A percentile compares a stretch with the other conserved stretches of the same genome.
Evolutionary conservation across 768 basidiomycete species (phyloP).

Genomic region (Lenzites betulinus): DNA sequence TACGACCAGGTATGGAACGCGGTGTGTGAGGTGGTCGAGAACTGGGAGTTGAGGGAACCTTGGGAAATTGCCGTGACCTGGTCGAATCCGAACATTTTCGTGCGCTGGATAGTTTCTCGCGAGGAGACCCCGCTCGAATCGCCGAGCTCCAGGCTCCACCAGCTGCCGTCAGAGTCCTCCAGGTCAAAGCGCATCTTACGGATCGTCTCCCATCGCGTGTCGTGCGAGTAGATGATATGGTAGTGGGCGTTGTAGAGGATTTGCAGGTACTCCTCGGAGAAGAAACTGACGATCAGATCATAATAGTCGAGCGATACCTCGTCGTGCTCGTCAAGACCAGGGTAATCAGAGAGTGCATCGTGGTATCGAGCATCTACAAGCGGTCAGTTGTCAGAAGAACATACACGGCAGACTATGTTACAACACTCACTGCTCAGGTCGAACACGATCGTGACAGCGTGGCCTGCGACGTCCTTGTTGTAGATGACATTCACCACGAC

Average conservation of each 20-base stretch:
- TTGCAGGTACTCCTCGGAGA: slow-evolving; percentile 30
- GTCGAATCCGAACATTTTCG: slow-evolving; percentile 31
- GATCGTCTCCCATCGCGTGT: slow-evolving; percentile 19
- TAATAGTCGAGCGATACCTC: slow-evolving; percentile 22
- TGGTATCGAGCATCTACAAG: slow-evolving; percentile 5
- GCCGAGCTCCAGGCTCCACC: slow-evolving; percentile 14
- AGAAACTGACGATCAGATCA: slow-evolving; percentile 25
- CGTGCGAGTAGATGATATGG: slow-evolving; percentile 26
- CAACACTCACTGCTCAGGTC: slow-evolving; percentile 27
- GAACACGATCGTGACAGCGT: slow-evolving; percentile 26
- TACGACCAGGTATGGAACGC: slow-evolving; percentile 20
- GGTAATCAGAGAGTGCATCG: slow-evolving; percentile 9
- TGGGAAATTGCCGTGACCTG: slow-evolving; percentile 31
- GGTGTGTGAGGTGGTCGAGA: slow-evolving; percentile 20
- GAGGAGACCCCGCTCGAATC: neutral
- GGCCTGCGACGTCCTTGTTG: slow-evolving; percentile 23
- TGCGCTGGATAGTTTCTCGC: slow-evolving; percentile 23
- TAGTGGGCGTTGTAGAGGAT: slow-evolving; percentile 29
- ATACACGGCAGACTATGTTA: neutral
- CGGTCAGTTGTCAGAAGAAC: too few species aligned
- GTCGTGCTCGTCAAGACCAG: slow-evolving; percentile 20
- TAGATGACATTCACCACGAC: slow-evolving; percentile 29
- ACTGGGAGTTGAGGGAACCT: slow-evolving; percentile 30
- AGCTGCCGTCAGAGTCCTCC: slow-evolving; percentile 15
- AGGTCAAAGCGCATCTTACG: neutral